These are phyloP conservation scores for Candida glucosophila DNA, from an alignment of 1,139 yeast species.

Conservation along the genomic window DNA sequence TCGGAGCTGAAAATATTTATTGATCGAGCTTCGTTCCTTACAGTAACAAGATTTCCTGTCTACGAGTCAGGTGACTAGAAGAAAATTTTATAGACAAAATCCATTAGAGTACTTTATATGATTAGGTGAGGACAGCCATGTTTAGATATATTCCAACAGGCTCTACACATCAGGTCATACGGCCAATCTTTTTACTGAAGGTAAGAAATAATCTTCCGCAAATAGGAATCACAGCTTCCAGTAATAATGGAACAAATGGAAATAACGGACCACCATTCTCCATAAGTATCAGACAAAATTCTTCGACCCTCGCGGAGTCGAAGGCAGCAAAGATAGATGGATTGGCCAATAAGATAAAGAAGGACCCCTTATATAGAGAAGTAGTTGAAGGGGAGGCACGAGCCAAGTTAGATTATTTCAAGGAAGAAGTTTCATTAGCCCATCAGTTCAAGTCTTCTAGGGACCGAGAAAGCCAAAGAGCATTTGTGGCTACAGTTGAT, in stretches of 20 bases:
- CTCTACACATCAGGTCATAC: slow-evolving; percentile 28
- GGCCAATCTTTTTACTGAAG: slow-evolving; percentile 33
- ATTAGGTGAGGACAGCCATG: no score
- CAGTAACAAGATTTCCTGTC: no score
- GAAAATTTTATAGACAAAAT: no score
- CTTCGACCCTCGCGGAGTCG: slow-evolving; percentile 6
- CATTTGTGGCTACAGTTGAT: slow-evolving; percentile 14
- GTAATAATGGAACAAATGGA: slow-evolving; percentile 6
- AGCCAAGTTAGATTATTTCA: slow-evolving; percentile 18
- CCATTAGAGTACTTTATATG: no score
- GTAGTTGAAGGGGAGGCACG: slow-evolving; percentile 13
- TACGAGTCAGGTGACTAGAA: no score
- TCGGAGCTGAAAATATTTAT: no score
- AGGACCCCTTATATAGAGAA: slow-evolving; percentile 17
- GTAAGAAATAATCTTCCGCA: slow-evolving; percentile 29
- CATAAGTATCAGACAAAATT: no score
- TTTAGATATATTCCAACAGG: no score
- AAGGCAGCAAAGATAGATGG: slow-evolving; percentile 9
- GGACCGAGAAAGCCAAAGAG: slow-evolving; percentile 11
- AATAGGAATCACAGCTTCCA: slow-evolving; percentile 12
- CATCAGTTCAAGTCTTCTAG: slow-evolving; percentile 10
- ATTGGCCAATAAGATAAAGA: slow-evolving; percentile 11
- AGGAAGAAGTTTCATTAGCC: slow-evolving; percentile 18
- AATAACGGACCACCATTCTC: no score
- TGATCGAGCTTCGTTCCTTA: no score